Evolutionary conservation across 495 filamentous ascomycete genomes (phyloP).

Genomic region (Talaromyces wortmannii): DNA sequence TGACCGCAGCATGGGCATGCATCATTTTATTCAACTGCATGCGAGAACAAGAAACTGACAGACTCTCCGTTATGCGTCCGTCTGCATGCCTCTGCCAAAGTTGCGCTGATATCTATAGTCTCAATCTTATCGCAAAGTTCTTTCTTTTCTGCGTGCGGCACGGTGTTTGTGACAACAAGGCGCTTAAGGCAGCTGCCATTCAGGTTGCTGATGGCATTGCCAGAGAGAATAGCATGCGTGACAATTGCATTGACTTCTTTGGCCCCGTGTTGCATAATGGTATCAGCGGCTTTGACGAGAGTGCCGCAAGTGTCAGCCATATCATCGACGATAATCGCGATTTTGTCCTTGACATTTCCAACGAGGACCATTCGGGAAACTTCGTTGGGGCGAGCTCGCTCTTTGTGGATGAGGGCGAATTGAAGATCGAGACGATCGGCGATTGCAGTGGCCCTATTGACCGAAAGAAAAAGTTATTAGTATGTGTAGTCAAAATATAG

Average conservation of each 20-base stretch:
- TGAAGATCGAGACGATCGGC: conserved; percentile 89
- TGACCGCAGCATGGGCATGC: not conserved
- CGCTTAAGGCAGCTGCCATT: conserved; percentile 71
- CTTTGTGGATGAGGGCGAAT: conserved; percentile 99
- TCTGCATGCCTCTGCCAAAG: conserved; percentile 60
- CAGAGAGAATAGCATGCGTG: conserved; percentile 90
- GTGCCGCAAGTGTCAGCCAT: conserved; percentile 93
- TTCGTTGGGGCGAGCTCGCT: conserved; percentile 90
- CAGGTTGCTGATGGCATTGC: conserved; percentile 83
- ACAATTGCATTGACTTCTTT: conserved; percentile 88
- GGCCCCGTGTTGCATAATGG: conserved; percentile 84
- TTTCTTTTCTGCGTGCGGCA: conserved; percentile 78
- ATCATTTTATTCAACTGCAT: conserved; percentile 49
- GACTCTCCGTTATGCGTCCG: conserved; percentile 95
- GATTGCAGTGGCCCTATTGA: conserved; percentile 75
- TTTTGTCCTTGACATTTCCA: conserved; percentile 53
- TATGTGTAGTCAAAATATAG: not conserved
- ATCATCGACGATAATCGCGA: conserved; percentile 75
- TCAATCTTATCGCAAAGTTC: conserved; percentile 68
- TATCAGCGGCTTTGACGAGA: conserved; percentile 85
- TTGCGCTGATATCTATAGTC: conserved; percentile 91
- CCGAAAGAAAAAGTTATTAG: not conserved
- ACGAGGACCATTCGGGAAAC: conserved; percentile 91
- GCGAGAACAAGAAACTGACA: conserved; percentile 90
- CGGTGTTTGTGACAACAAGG: conserved; percentile 95